Percentiles rank a stretch among this genome's conserved stretches.
Evolutionary conservation across 2,329 filamentous ascomycete species (phyloP).

Genomic region (Chalaropsis thielavioides): DNA sequence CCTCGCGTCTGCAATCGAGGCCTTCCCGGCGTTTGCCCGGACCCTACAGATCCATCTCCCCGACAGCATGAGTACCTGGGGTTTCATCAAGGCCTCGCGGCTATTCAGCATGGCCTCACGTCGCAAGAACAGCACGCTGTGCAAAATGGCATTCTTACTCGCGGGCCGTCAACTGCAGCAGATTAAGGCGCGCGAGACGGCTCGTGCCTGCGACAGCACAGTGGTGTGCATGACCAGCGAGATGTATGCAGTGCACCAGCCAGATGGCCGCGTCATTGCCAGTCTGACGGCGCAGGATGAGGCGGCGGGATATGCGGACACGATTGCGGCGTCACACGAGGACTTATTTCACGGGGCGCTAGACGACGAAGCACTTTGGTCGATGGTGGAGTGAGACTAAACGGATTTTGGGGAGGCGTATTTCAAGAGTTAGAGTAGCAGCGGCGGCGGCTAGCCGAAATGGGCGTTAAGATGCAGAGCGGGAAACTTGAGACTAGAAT

Average conservation of each 20-base stretch:
- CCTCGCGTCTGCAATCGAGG: neutral
- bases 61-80: conserved; percentile 29
- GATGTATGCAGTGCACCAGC: conserved; percentile 27
- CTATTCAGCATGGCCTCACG: conserved; percentile 28
- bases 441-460: neutral
- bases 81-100: conserved; percentile 36
- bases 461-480: neutral
- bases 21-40: neutral
- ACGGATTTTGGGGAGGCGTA: too few species aligned
- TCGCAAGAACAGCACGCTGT: conserved; percentile 18
- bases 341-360: neutral
- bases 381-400: neutral
- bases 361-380: neutral
- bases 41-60: conserved; percentile 20
- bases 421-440: too few species aligned
- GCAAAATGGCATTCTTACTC: conserved; percentile 27
- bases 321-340: conserved; percentile 9
- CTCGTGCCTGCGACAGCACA: conserved; percentile 11
- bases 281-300: conserved; percentile 21
- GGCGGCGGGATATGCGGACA: conserved; percentile 21
- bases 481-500: neutral
- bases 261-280: conserved; percentile 25
- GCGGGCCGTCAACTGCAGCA: conserved; percentile 34
- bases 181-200: conserved; percentile 30
- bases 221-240: conserved; percentile 21